These are phyloP conservation scores for Boletus vinaceobasis DNA, from an alignment of 768 basidiomycete genomes.

Conservation along the genomic window DNA sequence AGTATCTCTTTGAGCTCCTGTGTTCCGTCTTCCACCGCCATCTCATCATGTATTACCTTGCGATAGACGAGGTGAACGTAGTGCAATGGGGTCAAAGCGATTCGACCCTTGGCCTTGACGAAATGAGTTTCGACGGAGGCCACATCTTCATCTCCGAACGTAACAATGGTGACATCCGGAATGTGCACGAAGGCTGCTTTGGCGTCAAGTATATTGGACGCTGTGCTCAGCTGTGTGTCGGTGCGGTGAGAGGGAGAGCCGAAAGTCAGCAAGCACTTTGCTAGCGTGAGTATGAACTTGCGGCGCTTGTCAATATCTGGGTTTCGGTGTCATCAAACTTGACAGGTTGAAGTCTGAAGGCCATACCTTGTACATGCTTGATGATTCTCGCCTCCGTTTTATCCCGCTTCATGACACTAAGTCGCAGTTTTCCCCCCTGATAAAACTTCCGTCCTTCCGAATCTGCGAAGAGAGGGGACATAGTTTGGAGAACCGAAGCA, in stretches of 20 bases:
- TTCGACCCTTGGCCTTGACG: constrained; percentile 74
- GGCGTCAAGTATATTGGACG: constrained; percentile 73
- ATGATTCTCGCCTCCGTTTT: constrained; percentile 36
- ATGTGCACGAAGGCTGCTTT: constrained; percentile 84
- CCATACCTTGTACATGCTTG: constrained; percentile 47
- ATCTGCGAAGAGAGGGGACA: constrained; percentile 6
- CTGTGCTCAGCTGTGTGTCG: constrained; percentile 81
- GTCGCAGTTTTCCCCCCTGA: constrained; percentile 28
- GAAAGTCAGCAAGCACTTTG: constrained; percentile 85
- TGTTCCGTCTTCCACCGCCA: constrained; percentile 70
- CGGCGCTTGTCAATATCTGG: constrained; percentile 48
- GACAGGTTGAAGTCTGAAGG: neutral
- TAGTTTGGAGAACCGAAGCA: neutral
- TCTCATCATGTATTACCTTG: constrained; percentile 79
- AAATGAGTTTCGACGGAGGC: constrained; percentile 79
- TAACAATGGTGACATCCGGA: constrained; percentile 74
- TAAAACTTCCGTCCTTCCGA: constrained; percentile 27
- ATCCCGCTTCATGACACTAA: constrained; percentile 30
- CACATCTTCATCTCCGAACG: constrained; percentile 73
- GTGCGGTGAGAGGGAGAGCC: constrained; percentile 94
- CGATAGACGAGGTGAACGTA: constrained; percentile 83
- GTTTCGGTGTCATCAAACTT: neutral
- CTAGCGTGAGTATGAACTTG: constrained; percentile 81
- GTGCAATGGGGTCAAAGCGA: constrained; percentile 80
- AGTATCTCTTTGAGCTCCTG: constrained; percentile 63